Conservation (phyloP, 495 filamentous ascomycete species). For the Bacidia gigantensis region DNA sequence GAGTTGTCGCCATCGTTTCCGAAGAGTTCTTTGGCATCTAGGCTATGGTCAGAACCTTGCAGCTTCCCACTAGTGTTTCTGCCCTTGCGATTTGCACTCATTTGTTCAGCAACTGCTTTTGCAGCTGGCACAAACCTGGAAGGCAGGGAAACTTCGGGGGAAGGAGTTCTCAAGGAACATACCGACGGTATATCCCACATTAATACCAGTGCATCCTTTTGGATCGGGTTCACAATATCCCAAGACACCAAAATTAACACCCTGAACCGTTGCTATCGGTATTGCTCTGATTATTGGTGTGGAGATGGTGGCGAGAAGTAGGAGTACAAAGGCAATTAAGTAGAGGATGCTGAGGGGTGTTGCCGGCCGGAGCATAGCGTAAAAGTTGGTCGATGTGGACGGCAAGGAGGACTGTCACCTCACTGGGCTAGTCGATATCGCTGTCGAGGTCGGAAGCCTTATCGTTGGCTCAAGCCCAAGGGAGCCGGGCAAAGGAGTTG, state of each 20-base stretch:
- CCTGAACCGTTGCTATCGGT: conserved; percentile 61
- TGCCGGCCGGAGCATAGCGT: conserved; percentile 62
- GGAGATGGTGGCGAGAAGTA: conserved; percentile 81
- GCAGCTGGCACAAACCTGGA: too few relatives aligned
- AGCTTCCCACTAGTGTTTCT: too few relatives aligned
- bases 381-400: background rate
- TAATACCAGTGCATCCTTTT: conserved; percentile 50
- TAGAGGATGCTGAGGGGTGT: conserved; percentile 83
- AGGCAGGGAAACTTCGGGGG: background rate
- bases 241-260: conserved; percentile 82
- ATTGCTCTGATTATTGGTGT: conserved; percentile 81
- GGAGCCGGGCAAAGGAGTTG: background rate
- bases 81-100: too few relatives aligned
- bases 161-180: conserved; percentile 24
- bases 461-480: background rate
- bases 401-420: background rate
- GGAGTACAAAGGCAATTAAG: conserved; percentile 67
- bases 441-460: background rate
- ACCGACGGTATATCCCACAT: conserved; percentile 81
- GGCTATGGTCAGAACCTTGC: background rate
- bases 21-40: conserved; percentile 22
- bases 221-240: conserved; percentile 60
- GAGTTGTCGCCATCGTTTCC: conserved; percentile 27
- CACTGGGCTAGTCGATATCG: background rate
- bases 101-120: too few relatives aligned